These are phyloP conservation scores for Curvularia verruculosa DNA, from an alignment of 2,329 filamentous ascomycete species.

Conservation along the genomic window DNA sequence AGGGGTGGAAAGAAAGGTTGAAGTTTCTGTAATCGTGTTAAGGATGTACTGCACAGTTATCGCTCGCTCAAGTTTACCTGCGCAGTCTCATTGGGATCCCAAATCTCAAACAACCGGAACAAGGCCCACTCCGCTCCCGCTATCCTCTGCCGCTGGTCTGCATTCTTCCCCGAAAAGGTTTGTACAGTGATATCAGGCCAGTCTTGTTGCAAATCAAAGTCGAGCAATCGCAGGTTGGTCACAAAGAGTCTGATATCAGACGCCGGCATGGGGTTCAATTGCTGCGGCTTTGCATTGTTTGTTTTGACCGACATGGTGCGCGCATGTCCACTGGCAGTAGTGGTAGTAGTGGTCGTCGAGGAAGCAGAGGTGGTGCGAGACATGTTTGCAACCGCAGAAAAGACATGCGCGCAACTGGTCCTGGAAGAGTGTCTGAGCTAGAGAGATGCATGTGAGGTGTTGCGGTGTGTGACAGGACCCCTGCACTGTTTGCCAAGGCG, in stretches of 20 bases:
- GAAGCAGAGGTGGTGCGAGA: constrained; percentile 36
- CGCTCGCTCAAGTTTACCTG: constrained; percentile 59
- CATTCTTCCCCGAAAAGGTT: constrained; percentile 72
- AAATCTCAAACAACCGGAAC: constrained; percentile 84
- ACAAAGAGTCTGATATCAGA: constrained; percentile 66
- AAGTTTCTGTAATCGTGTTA: constrained; percentile 67
- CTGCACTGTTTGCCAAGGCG: constrained; percentile 25
- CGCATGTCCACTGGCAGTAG: constrained; percentile 22
- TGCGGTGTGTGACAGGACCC: constrained; percentile 20
- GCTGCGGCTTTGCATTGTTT: constrained; percentile 29
- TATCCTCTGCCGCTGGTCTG: constrained; percentile 82
- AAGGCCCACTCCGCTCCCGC: constrained; percentile 87
- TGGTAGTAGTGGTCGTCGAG: constrained; percentile 25
- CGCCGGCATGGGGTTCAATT: constrained; percentile 29
- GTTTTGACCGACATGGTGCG: constrained; percentile 44
- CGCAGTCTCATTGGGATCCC: constrained; percentile 77
- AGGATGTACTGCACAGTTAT: not conserved
- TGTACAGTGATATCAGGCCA: constrained; percentile 78
- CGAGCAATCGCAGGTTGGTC: constrained; percentile 81
- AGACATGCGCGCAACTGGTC: constrained; percentile 2
- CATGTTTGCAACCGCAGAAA: constrained; percentile 24
- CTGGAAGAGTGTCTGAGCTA: not conserved
- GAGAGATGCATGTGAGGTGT: constrained; percentile 13
- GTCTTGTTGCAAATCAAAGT: constrained; percentile 75
- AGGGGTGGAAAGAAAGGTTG: constrained; percentile 88